Conservation (phyloP, 305 asterid genomes). For the Solanum hybrid region DNA sequence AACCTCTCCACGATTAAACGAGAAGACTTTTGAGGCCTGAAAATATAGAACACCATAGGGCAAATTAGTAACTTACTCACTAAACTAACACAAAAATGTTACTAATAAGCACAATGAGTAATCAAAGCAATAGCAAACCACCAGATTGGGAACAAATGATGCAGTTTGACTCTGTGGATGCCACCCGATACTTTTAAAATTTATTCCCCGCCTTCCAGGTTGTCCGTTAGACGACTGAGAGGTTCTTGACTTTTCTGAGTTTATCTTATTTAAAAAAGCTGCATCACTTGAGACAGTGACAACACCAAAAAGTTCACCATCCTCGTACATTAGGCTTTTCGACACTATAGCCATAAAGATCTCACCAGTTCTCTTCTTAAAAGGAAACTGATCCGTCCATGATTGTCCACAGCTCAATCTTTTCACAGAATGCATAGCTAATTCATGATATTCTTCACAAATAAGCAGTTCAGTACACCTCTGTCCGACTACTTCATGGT, state of each 20-base stretch:
- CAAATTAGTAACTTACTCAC: not conserved
- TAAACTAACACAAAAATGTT: slow-evolving; percentile 6
- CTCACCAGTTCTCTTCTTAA: slow-evolving; percentile 45
- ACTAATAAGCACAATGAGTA: not conserved
- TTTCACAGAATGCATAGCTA: slow-evolving; percentile 23
- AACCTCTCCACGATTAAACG: slow-evolving; percentile 24
- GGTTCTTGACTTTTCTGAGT: slow-evolving; percentile 10
- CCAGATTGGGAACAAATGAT: slow-evolving; percentile 58
- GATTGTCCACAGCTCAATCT: slow-evolving; percentile 31
- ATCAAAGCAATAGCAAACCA: slow-evolving; percentile 23
- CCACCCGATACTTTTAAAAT: slow-evolving; percentile 29
- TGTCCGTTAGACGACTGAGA: slow-evolving; percentile 17
- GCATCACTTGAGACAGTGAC: slow-evolving; percentile 71
- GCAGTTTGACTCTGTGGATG: slow-evolving; percentile 28
- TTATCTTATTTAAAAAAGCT: slow-evolving; percentile 32
- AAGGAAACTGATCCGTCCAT: slow-evolving; percentile 72
- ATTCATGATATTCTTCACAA: slow-evolving; percentile 32
- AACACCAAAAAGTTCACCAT: slow-evolving; percentile 46
- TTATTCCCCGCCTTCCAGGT: slow-evolving; percentile 21
- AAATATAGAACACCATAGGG: slow-evolving; percentile 1
- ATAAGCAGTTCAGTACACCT: slow-evolving; percentile 28
- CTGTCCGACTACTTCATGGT: slow-evolving; percentile 47
- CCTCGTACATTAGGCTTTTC: slow-evolving; percentile 53
- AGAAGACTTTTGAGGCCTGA: slow-evolving; percentile 51
- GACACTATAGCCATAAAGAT: slow-evolving; percentile 55